These are phyloP conservation scores for Monilinia vaccinii-corymbosi DNA, from an alignment of 2,329 filamentous ascomycete species.

Conservation along the genomic window DNA sequence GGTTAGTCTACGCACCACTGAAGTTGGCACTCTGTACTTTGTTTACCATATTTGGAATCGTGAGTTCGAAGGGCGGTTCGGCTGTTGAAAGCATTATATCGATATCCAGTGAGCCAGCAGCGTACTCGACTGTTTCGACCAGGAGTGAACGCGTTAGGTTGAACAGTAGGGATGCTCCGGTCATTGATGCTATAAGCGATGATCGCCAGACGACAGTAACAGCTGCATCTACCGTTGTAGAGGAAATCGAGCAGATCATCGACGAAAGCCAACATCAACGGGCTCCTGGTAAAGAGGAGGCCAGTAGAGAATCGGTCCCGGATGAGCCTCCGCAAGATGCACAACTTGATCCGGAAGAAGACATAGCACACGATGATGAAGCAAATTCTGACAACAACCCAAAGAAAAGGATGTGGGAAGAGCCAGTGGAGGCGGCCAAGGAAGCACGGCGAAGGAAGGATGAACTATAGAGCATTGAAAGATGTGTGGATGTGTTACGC, in stretches of 20 bases:
- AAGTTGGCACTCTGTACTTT: constrained; percentile 53
- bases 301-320: constrained; percentile 19
- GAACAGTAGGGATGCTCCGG: not conserved
- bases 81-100: constrained; percentile 9
- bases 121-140: constrained; percentile 14
- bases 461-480: constrained; percentile 23
- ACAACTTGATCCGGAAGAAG: not conserved
- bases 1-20: constrained; percentile 78
- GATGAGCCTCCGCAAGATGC: constrained; percentile 20
- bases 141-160: constrained; percentile 11
- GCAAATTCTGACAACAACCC: constrained; percentile 36
- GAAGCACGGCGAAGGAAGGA: constrained; percentile 23
- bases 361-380: constrained; percentile 17
- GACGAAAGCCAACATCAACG: constrained; percentile 30
- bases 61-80: constrained; percentile 17
- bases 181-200: not conserved
- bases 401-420: constrained; percentile 55
- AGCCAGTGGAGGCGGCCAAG: constrained; percentile 32
- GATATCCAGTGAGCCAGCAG: constrained; percentile 12
- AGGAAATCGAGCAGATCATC: constrained; percentile 47
- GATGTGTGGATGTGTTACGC: not conserved
- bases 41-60: constrained; percentile 43
- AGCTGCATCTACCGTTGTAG: constrained; percentile 34
- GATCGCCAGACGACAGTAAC: not conserved
- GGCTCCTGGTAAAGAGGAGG: constrained; percentile 29